Evolutionary conservation across 768 basidiomycete genomes (phyloP).

Genomic region (Boletus tylopilopsis): DNA sequence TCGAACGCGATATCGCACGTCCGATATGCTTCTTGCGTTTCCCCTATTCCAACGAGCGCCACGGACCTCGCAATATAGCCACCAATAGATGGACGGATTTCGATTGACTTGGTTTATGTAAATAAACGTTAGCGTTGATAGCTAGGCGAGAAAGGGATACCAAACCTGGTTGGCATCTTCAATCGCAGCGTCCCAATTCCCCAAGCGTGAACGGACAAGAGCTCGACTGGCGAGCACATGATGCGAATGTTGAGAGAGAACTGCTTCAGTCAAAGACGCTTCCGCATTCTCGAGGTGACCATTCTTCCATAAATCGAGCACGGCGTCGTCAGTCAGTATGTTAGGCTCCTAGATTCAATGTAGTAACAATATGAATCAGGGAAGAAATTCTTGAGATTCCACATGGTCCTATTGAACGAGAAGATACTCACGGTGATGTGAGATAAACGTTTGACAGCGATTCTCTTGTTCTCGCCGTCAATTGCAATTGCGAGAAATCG

Average conservation of each 20-base stretch:
- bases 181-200: not conserved
- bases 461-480: not conserved
- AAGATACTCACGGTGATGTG: not conserved
- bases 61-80: not conserved
- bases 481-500: not conserved
- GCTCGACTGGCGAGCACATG: not conserved
- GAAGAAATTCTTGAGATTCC: no score
- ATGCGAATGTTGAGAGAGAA: not conserved
- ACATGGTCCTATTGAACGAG: not conserved
- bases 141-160: not conserved
- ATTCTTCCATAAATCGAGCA: not conserved
- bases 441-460: not conserved
- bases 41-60: not conserved
- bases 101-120: not conserved
- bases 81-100: not conserved
- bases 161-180: conserved; percentile 1
- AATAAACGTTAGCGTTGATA: not conserved
- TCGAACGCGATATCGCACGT: conserved; percentile 1
- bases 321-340: not conserved
- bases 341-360: not conserved
- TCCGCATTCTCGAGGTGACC: not conserved
- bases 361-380: no score
- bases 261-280: not conserved
- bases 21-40: not conserved
- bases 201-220: not conserved